Conservation (phyloP, 116 monocot species). For the Papilionanthe hybrid region DNA sequence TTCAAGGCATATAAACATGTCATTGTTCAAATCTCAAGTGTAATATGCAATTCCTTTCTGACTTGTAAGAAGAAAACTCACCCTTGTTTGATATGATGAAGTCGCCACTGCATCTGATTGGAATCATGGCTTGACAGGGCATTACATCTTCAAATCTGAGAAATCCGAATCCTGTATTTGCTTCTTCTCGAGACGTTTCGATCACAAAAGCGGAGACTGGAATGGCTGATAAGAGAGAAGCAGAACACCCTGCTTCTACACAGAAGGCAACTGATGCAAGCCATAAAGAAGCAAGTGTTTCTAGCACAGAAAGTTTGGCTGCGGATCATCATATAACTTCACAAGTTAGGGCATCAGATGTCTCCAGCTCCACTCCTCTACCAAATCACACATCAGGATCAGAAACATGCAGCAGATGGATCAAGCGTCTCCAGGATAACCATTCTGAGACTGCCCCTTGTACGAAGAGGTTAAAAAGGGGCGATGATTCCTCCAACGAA, state of each 20-base stretch:
- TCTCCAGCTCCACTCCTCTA: no score
- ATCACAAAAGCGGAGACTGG: not conserved
- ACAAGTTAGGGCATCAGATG: not conserved
- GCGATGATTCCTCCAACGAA: not conserved
- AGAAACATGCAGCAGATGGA: constrained; percentile 5
- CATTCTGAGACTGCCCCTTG: not conserved
- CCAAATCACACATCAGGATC: not conserved
- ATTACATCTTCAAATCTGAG: not conserved
- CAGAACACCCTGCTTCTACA: not conserved
- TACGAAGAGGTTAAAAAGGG: not conserved
- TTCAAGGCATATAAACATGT: not conserved
- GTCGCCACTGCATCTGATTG: not conserved
- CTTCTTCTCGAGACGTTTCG: not conserved
- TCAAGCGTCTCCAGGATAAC: not conserved
- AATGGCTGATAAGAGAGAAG: not conserved
- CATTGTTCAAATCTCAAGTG: not conserved
- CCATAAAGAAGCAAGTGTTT: not conserved
- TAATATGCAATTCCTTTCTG: not conserved
- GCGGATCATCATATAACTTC: not conserved
- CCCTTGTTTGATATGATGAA: not conserved
- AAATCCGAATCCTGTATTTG: not conserved
- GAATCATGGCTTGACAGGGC: not conserved
- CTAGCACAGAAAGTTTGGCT: not conserved
- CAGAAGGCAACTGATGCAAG: not conserved
- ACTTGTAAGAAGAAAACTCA: not conserved